Evolutionary conservation across 1,284 basidiomycete species (phyloP), one percentile per base, ranked within the genome.

Genomic region (Erythrobasidium hasegawianum): DNA sequence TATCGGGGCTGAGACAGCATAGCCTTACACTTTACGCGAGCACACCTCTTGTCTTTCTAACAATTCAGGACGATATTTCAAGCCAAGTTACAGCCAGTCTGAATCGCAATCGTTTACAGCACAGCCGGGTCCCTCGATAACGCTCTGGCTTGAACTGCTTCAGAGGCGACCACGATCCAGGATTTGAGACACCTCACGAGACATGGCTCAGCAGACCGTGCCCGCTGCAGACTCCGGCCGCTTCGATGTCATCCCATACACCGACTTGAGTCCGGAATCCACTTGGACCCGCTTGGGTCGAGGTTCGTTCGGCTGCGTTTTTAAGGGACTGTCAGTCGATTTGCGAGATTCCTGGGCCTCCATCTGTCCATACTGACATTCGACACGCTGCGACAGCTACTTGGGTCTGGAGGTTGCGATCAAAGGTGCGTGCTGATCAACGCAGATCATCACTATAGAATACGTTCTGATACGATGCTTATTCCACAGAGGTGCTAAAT

Each of bases 321-420:
- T 88, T 81, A 90, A 88, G 77, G 90, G 90, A 87, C 58, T 50
- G 76, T 68, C 29, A 47, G 57, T 41, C 29, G 3, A 20, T 27
- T 5, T 45, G 38, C 11, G 16, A 18, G 27, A 18, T 13, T 40
- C 57, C 27, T 52, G 39, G 22, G n/a, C 26, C 14, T 9, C 14
- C 7, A 29, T 18, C 50, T 64, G 20, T 18, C 39, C 3, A 10
- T 50, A 27, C 40, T 18, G 14, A 33, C 11, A 4, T 33, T 33
- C 11, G 11, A 5, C 11, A 4, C 33, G n/a, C 33, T n/a, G 24
- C 27, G 7, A 40, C 56, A 65, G 62, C 38, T 97, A 97, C 79
- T 85, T 97, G 26, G 94, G 93, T 2, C 89, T 96, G 71, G 90
- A 95, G 72, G 90, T 97, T 27, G 93, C 93, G 40, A 90, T 97